Percentiles rank a stretch among this genome's conserved stretches.
These are phyloP conservation scores for Cladosporium sphaerospermum DNA, from an alignment of 2,329 filamentous ascomycete genomes.

Conservation along the genomic window DNA sequence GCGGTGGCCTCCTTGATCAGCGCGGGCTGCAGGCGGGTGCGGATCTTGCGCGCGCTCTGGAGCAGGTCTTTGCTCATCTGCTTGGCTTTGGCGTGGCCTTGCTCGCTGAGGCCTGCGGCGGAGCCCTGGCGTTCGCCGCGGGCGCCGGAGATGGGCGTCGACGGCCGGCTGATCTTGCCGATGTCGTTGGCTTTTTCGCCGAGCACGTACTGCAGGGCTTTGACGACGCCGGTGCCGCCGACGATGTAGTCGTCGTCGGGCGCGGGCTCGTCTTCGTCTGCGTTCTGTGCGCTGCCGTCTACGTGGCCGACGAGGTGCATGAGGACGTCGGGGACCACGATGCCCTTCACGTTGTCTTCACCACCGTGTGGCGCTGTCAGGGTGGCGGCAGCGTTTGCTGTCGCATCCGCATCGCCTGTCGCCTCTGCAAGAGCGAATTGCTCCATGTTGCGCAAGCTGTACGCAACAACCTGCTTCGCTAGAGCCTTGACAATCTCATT, in stretches of 20 bases:
- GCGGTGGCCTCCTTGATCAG: conserved; percentile 66
- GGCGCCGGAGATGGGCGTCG: conserved; percentile 37
- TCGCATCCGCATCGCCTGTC: conserved; percentile 30
- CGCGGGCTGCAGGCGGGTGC: conserved; percentile 73
- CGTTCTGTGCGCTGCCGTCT: conserved; percentile 43
- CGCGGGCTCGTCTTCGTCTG: conserved; percentile 61
- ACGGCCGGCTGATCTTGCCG: conserved; percentile 32
- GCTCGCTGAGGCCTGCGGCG: conserved; percentile 23
- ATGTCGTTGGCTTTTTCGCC: conserved; percentile 62
- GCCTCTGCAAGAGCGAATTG: conserved; percentile 63
- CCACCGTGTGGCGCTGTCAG: conserved; percentile 36
- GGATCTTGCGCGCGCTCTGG: conserved; percentile 81
- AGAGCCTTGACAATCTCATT: conserved; percentile 87
- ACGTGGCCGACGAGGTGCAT: conserved; percentile 77
- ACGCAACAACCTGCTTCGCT: conserved; percentile 90
- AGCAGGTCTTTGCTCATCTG: conserved; percentile 91
- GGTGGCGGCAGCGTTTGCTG: conserved; percentile 41
- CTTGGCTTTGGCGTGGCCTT: conserved; percentile 60
- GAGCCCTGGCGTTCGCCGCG: conserved; percentile 28
- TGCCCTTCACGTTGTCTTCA: conserved; percentile 48
- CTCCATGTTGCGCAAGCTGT: conserved; percentile 88
- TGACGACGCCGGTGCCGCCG: conserved; percentile 89
- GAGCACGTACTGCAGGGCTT: conserved; percentile 84
- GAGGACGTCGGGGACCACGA: conserved; percentile 73
- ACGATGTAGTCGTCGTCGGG: conserved; percentile 94